Conservation (phyloP, 2,329 filamentous ascomycete genomes). For the Ceratocystis harringtonii region DNA sequence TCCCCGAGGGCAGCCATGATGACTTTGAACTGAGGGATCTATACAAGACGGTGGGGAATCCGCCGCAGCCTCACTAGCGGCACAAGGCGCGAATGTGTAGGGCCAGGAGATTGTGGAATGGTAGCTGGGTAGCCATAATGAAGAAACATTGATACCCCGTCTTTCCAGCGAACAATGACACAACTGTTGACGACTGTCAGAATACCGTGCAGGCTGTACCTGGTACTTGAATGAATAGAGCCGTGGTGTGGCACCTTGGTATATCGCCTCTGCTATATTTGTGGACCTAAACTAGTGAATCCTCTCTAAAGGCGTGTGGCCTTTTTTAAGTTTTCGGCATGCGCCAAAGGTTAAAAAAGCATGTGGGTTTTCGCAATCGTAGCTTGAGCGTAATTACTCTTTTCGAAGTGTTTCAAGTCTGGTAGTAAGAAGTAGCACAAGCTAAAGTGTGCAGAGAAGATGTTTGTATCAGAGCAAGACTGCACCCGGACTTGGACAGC, state of each 20-base stretch:
- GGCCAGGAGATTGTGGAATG: background rate
- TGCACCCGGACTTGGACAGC: too few species aligned
- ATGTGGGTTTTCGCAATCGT: background rate
- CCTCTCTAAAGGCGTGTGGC: background rate
- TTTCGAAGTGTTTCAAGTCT: too few species aligned
- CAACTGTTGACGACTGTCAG: background rate
- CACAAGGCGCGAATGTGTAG: background rate
- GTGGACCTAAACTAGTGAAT: background rate
- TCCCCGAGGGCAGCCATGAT: slow-evolving; percentile 55
- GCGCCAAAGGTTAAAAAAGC: background rate
- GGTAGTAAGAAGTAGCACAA: too few species aligned
- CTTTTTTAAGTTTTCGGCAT: background rate
- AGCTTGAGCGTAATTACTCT: background rate
- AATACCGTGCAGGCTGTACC: background rate
- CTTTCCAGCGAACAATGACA: background rate
- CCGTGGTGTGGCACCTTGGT: too few species aligned
- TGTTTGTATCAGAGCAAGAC: too few species aligned
- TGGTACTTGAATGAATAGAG: background rate
- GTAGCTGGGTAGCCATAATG: background rate
- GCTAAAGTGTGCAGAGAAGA: too few species aligned
- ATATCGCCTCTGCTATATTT: background rate
- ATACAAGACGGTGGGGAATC: slow-evolving; percentile 50
- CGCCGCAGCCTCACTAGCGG: slow-evolving; percentile 24
- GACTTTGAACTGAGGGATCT: slow-evolving; percentile 49
- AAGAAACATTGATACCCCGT: slow-evolving; percentile 5